Evolutionary conservation across 345 rosid species (phyloP), one percentile per base, ranked within the genome.

Genomic region (Cardiospermum halicacabum): DNA sequence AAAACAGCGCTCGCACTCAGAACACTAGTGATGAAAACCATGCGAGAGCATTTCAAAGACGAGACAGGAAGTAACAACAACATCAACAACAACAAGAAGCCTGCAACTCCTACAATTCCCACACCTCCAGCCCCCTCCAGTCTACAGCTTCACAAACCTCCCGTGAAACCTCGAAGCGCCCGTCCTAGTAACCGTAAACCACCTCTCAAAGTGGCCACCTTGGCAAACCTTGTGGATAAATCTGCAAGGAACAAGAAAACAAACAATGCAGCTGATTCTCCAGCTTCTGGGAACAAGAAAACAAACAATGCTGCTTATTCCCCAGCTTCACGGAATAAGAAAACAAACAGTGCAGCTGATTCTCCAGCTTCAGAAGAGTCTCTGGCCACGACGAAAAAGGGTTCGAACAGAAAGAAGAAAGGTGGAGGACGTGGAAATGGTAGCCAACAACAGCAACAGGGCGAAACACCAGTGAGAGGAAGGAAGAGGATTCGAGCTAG

Each of bases 1-100:
- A 89, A 93, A 80, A 86, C 92, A 0, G 98, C 89, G 0, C 40
- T 77, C 4, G 72, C 64, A 3, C 86, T 93, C 15, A 77, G 98
- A 72, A 81, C 77, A 49, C 69, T 83, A 22, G 85, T 84, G 39
- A 80, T 72, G 26, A 74, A 75, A 65, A 76, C 86, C 58, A 58
- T 89, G 55, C 68, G 39, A 66, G 81, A 77, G 24, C 82, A 81
- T 68, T 63, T 73, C 12, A 75, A 68, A 68, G 72, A 78, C 32
- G 57, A n/a, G n/a, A n/a, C n/a, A n/a, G n/a, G n/a, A n/a, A n/a
- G n/a, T n/a, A n/a, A n/a, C n/a, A n/a, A n/a, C n/a, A n/a, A n/a
- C n/a, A n/a, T n/a, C n/a, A n/a, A n/a, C n/a, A n/a, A 49, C 27
- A 65, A 39, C 69, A 70, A 56, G 66, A 74, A 67, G 66, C 40